Conservation (phyloP, 2,329 filamentous ascomycete genomes). For the Alternaria rosae region DNA sequence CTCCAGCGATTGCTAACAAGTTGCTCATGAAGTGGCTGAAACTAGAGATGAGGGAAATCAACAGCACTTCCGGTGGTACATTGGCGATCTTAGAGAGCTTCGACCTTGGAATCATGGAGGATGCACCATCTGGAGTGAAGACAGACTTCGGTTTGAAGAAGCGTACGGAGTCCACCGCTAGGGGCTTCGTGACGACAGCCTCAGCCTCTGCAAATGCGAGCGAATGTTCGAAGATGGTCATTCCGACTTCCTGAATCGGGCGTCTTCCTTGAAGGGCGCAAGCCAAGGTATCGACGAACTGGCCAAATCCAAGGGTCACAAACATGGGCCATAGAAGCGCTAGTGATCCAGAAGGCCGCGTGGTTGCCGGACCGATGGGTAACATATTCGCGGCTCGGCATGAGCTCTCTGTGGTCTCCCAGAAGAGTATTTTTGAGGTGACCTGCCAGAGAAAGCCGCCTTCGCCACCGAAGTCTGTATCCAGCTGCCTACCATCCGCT, state of each 20-base stretch:
- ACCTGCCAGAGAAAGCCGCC: constrained; percentile 75
- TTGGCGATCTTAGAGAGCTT: constrained; percentile 82
- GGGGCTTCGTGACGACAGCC: constrained; percentile 79
- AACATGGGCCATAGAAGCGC: constrained; percentile 79
- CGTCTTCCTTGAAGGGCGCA: constrained; percentile 86
- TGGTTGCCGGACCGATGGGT: constrained; percentile 59
- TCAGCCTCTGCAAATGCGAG: constrained; percentile 96
- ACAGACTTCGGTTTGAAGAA: constrained; percentile 50
- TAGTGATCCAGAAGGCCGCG: constrained; percentile 76
- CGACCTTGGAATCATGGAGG: constrained; percentile 55
- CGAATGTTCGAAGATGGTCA: constrained; percentile 96
- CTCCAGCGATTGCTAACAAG: constrained; percentile 77
- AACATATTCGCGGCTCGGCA: constrained; percentile 79
- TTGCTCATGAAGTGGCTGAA: constrained; percentile 91
- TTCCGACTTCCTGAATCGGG: constrained; percentile 84
- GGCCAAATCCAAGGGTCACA: constrained; percentile 72
- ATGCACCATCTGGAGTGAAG: constrained; percentile 55
- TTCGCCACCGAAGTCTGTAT: constrained; percentile 61
- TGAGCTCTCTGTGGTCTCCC: constrained; percentile 75
- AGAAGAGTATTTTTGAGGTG: constrained; percentile 75
- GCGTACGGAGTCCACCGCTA: constrained; percentile 73
- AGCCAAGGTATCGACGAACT: constrained; percentile 87
- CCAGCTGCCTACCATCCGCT: constrained; percentile 51
- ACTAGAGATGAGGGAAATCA: constrained; percentile 86
- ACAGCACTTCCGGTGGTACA: constrained; percentile 84